A percentile compares a stretch with the other conserved stretches of the same genome.
These are phyloP conservation scores for Thielaviopsis cerberus DNA, from an alignment of 2,329 filamentous ascomycete genomes.

Conservation along the genomic window DNA sequence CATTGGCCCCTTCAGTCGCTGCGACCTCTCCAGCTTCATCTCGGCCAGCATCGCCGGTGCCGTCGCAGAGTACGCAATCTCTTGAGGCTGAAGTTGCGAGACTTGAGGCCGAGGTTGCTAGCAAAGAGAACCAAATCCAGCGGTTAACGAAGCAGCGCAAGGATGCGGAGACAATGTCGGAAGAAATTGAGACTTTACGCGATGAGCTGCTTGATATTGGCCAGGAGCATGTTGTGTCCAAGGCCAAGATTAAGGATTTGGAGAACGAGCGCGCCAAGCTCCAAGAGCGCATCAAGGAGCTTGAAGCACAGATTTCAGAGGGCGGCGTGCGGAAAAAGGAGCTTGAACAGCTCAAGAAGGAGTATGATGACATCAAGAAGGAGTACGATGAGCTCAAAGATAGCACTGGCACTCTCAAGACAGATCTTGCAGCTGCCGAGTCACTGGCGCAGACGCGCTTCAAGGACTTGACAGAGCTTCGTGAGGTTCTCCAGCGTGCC, in stretches of 20 bases:
- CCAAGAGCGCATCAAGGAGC: slow-evolving; percentile 30
- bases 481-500: slow-evolving; percentile 62
- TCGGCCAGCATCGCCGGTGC: slow-evolving; percentile 1
- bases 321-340: slow-evolving; percentile 1
- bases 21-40: slow-evolving; percentile 7
- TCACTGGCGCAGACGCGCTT: slow-evolving; percentile 73
- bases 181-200: slow-evolving; percentile 70
- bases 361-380: slow-evolving; percentile 31
- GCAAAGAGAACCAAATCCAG: slow-evolving; percentile 57
- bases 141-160: slow-evolving; percentile 49
- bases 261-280: slow-evolving; percentile 37
- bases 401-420: slow-evolving; percentile 52
- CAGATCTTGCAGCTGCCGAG: slow-evolving; percentile 69
- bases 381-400: slow-evolving; percentile 51
- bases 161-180: slow-evolving; percentile 59
- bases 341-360: slow-evolving; percentile 17
- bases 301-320: slow-evolving; percentile 49
- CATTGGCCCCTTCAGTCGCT: slow-evolving; percentile 18
- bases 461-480: slow-evolving; percentile 68
- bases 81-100: slow-evolving; percentile 31
- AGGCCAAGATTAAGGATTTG: slow-evolving; percentile 49
- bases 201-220: slow-evolving; percentile 66
- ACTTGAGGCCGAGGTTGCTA: slow-evolving; percentile 34
- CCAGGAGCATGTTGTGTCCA: slow-evolving; percentile 67
- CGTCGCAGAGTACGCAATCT: slow-evolving; percentile 13